Percentiles rank a stretch among this genome's conserved stretches.
Evolutionary conservation across 2,329 filamentous ascomycete genomes (phyloP).

Genomic region (Pyricularia grisea): DNA sequence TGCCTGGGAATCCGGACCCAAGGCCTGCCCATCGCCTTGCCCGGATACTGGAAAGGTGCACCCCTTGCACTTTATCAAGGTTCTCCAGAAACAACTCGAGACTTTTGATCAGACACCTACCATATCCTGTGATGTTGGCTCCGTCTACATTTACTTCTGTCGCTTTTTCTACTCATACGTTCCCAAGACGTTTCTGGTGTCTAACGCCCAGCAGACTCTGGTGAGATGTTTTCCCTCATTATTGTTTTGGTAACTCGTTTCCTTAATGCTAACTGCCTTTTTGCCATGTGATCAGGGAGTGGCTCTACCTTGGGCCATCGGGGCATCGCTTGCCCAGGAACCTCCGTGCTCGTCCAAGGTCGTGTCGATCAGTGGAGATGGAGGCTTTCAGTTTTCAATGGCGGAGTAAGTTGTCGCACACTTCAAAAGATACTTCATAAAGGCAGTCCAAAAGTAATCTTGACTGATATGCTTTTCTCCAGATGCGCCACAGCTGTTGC

Average conservation of each 20-base stretch:
- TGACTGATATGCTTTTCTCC: not conserved
- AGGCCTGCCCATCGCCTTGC: slow-evolving; percentile 9
- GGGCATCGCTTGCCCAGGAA: slow-evolving; percentile 29
- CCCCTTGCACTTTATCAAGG: slow-evolving; percentile 33
- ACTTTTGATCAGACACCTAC: slow-evolving; percentile 17
- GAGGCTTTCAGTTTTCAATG: slow-evolving; percentile 38
- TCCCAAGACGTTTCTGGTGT: slow-evolving; percentile 33
- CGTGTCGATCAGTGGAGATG: slow-evolving; percentile 33
- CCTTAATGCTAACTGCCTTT: not conserved
- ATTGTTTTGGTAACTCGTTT: not conserved
- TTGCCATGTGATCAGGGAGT: not conserved
- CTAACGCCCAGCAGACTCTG: slow-evolving; percentile 38
- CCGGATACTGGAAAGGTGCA: slow-evolving; percentile 25
- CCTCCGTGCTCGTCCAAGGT: slow-evolving; percentile 33
- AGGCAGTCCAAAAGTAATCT: not conserved
- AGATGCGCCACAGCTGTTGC: slow-evolving; percentile 31
- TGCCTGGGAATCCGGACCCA: slow-evolving; percentile 20
- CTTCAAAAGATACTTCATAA: not conserved
- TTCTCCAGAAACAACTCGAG: slow-evolving; percentile 28
- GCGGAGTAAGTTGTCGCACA: slow-evolving; percentile 20
- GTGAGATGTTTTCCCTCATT: slow-evolving; percentile 9
- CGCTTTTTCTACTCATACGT: slow-evolving; percentile 32
- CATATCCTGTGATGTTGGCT: slow-evolving; percentile 34
- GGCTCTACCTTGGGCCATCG: slow-evolving; percentile 29
- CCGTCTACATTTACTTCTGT: slow-evolving; percentile 39